Percentiles rank a stretch among this genome's conserved stretches.
phyloP scores from a whole-genome alignment of 805 yeast genomes.

The Kodamaea sagamina region DNA sequence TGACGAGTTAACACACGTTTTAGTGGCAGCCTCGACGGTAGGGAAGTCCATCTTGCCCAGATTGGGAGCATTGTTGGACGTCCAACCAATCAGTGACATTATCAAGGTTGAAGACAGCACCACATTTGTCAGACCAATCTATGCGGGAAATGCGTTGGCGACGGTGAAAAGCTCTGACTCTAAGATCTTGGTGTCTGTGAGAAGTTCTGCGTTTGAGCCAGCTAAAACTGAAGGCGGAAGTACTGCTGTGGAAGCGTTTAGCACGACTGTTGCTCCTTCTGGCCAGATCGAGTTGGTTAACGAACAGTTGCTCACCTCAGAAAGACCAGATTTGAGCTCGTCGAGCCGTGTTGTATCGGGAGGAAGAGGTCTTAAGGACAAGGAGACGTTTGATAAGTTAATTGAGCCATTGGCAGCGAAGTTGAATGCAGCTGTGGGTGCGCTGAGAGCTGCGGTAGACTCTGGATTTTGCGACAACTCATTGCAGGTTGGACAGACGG shows the following conservation, averaged over 20 bases:
- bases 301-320: constrained; percentile 72
- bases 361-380: constrained; percentile 90
- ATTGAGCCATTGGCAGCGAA: constrained; percentile 83
- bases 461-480: constrained; percentile 95
- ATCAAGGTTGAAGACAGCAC: constrained; percentile 62
- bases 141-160: constrained; percentile 91
- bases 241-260: constrained; percentile 49
- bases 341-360: constrained; percentile 86
- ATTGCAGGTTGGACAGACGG: constrained; percentile 96
- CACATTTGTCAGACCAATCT: constrained; percentile 89
- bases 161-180: constrained; percentile 74
- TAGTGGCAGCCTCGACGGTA: constrained; percentile 80
- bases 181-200: constrained; percentile 69
- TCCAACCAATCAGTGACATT: constrained; percentile 87
- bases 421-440: constrained; percentile 92
- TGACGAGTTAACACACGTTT: constrained; percentile 63
- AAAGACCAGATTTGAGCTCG: constrained; percentile 87
- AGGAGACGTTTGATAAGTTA: constrained; percentile 77
- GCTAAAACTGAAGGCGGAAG: constrained; percentile 36
- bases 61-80: constrained; percentile 78
- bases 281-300: constrained; percentile 61
- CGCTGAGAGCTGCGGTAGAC: constrained; percentile 97
- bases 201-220: constrained; percentile 78
- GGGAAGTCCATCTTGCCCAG: constrained; percentile 89
- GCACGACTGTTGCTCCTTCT: constrained; percentile 34